Evolutionary conservation across 257 asterid species (phyloP).

Genomic region (Petrea volubilis): DNA sequence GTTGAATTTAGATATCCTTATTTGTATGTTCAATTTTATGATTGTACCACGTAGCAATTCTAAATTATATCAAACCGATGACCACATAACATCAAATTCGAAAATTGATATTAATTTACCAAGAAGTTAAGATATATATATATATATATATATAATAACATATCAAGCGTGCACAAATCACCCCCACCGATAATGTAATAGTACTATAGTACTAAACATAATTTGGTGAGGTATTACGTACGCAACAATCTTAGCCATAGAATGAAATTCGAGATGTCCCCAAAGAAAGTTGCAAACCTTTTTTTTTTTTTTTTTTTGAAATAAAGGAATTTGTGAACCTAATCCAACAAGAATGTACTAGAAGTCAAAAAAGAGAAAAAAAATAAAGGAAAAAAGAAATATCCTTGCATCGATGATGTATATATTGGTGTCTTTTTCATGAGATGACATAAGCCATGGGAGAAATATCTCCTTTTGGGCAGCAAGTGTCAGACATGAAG

Average conservation of each 20-base stretch:
- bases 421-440: slow-evolving; percentile 17
- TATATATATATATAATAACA: not conserved
- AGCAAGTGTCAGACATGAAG: slow-evolving; percentile 23
- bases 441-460: slow-evolving; percentile 31
- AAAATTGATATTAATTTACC: too few relatives aligned
- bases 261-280: slow-evolving; percentile 1
- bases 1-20: too few relatives aligned
- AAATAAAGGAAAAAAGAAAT: not conserved
- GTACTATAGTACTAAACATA: too few relatives aligned
- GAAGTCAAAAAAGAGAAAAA: slow-evolving; percentile 2
- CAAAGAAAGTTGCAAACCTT: too few relatives aligned
- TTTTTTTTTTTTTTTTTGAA: too few relatives aligned
- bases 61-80: too few relatives aligned
- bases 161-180: not conserved
- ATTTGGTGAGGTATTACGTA: not conserved
- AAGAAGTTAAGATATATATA: too few relatives aligned
- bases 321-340: too few relatives aligned
- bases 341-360: slow-evolving; percentile 34
- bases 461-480: slow-evolving; percentile 16
- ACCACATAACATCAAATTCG: too few relatives aligned
- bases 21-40: too few relatives aligned
- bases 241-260: not conserved
- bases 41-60: too few relatives aligned
- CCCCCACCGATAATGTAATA: not conserved
- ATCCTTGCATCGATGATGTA: too few relatives aligned